A percentile compares a stretch with the other conserved stretches of the same genome.
phyloP scores from a whole-genome alignment of 768 basidiomycete species.

The Xerocomellus dryophilus region DNA sequence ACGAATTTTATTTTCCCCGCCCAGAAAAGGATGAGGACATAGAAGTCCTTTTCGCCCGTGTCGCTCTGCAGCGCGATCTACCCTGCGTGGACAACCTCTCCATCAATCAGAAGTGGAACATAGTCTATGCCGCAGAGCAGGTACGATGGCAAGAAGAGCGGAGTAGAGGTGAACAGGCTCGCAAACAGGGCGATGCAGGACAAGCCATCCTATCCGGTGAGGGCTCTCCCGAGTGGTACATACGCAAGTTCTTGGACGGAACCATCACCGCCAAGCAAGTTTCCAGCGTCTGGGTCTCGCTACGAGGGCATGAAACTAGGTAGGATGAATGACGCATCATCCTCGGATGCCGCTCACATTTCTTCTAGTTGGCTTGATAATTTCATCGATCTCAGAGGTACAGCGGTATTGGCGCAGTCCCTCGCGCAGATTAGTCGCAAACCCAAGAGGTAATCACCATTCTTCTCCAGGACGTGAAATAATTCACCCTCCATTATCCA shows the following conservation, averaged over 20 bases:
- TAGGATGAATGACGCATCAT: slow-evolving; percentile 34
- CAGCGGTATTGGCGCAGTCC: slow-evolving; percentile 77
- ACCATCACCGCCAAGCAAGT: slow-evolving; percentile 83
- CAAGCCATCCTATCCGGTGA: slow-evolving; percentile 51
- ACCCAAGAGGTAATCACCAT: slow-evolving; percentile 52
- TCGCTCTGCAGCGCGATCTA: slow-evolving; percentile 68
- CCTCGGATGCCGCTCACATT: slow-evolving; percentile 17
- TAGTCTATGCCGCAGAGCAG: slow-evolving; percentile 82
- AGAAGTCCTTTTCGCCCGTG: slow-evolving; percentile 73
- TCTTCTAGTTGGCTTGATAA: slow-evolving; percentile 69
- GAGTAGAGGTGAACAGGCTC: slow-evolving; percentile 58
- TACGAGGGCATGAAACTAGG: slow-evolving; percentile 81
- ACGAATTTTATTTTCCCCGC: slow-evolving; percentile 71
- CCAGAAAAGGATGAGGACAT: slow-evolving; percentile 78
- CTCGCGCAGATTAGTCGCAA: slow-evolving; percentile 75
- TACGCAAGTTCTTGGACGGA: slow-evolving; percentile 84
- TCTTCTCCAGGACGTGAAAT: background rate
- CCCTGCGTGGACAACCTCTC: slow-evolving; percentile 55
- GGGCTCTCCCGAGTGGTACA: slow-evolving; percentile 89
- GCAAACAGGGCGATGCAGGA: slow-evolving; percentile 57
- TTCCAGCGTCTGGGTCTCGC: slow-evolving; percentile 65
- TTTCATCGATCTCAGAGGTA: slow-evolving; percentile 77
- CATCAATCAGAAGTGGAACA: slow-evolving; percentile 87
- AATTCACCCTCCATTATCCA: slow-evolving; percentile 8
- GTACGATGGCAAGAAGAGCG: slow-evolving; percentile 75